Conservation (phyloP, 352 stramenopile genomes). For the Globisporangium abappressorium region DNA sequence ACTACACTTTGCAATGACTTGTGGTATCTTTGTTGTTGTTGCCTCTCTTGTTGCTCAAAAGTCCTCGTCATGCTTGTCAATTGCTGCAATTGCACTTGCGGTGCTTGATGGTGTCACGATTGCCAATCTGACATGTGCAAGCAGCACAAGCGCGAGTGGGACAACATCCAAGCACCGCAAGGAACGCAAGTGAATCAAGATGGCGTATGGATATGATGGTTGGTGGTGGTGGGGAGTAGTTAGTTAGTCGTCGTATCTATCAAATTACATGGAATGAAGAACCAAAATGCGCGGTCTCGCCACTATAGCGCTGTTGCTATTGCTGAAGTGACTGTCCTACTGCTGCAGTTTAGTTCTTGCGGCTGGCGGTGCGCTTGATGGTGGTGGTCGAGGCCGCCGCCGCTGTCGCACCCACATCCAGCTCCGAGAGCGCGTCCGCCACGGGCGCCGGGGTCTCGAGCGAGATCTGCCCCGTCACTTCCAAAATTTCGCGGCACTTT, state of each 20-base stretch:
- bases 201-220: not conserved
- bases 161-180: no score
- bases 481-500: conserved; percentile 85
- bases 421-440: conserved; percentile 18
- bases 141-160: not conserved
- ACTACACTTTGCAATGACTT: not conserved
- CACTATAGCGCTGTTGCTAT: not conserved
- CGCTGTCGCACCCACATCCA: conserved; percentile 18
- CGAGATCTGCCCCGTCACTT: conserved; percentile 79
- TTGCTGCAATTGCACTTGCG: not conserved
- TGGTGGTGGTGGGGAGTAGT: not conserved
- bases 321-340: not conserved
- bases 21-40: not conserved
- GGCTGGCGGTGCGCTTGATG: conserved; percentile 64
- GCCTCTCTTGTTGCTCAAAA: not conserved
- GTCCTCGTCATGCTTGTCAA: not conserved
- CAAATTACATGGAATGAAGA: conserved; percentile 12
- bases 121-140: not conserved
- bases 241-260: conserved; percentile 15
- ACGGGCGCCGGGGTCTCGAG: conserved; percentile 29
- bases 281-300: not conserved
- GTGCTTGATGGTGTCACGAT: not conserved
- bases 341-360: conserved; percentile 51
- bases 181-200: not conserved
- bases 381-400: conserved; percentile 37